Evolutionary conservation across 2,329 filamentous ascomycete genomes (phyloP).

Genomic region (Cercospora zeae-maydis): DNA sequence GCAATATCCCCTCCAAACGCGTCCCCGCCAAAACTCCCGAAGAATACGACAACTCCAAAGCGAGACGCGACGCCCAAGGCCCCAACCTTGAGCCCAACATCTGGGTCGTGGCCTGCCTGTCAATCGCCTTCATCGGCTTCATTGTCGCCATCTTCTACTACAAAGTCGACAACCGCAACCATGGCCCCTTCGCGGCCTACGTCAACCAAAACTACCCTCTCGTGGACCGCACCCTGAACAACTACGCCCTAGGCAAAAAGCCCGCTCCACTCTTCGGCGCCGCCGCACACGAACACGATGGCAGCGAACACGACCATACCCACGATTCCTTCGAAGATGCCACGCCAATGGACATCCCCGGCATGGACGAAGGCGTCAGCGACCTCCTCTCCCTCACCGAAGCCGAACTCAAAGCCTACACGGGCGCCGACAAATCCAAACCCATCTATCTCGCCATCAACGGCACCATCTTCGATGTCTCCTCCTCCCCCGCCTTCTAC

Average conservation of each 20-base stretch:
- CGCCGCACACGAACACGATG: constrained; percentile 11
- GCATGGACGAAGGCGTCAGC: background rate
- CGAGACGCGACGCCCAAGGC: constrained; percentile 5
- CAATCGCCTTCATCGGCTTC: constrained; percentile 17
- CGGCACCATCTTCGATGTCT: constrained; percentile 35
- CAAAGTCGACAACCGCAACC: constrained; percentile 26
- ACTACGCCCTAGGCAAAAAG: constrained; percentile 6
- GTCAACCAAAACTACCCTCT: constrained; percentile 22
- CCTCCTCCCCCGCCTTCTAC: constrained; percentile 31
- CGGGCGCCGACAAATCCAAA: constrained; percentile 27
- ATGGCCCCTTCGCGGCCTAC: constrained; percentile 22
- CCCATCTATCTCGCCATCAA: constrained; percentile 35
- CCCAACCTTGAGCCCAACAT: constrained; percentile 25
- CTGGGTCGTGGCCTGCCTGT: constrained; percentile 19
- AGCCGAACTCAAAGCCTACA: constrained; percentile 26
- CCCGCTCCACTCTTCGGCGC: constrained; percentile 14
- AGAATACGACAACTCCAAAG: constrained; percentile 16
- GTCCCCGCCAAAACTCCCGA: constrained; percentile 10
- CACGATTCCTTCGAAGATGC: background rate
- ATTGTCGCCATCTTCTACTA: constrained; percentile 22
- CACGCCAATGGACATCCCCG: background rate
- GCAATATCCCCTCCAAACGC: constrained; percentile 7
- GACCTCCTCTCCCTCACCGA: constrained; percentile 23
- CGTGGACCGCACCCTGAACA: constrained; percentile 19
- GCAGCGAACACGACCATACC: background rate